These are phyloP conservation scores for Cytospora paraplurivora DNA, from an alignment of 2,329 filamentous ascomycete species.

Conservation along the genomic window DNA sequence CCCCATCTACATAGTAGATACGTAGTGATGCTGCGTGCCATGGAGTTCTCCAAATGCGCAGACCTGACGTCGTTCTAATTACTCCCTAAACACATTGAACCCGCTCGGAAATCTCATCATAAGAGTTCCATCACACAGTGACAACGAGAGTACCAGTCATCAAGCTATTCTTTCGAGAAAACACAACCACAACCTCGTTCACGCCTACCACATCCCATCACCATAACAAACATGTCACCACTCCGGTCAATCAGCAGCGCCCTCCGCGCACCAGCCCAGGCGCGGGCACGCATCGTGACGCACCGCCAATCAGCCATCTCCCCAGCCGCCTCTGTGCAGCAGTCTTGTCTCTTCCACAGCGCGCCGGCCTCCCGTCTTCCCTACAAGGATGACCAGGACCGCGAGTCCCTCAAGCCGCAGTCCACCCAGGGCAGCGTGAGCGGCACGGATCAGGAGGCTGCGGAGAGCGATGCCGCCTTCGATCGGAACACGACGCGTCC, in stretches of 20 bases:
- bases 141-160: neutral
- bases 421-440: slow-evolving; percentile 69
- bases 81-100: too few species aligned
- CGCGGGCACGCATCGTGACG: slow-evolving; percentile 7
- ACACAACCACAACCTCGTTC: neutral
- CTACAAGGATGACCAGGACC: slow-evolving; percentile 58
- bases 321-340: slow-evolving; percentile 29
- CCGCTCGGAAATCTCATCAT: too few species aligned
- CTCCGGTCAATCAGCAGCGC: slow-evolving; percentile 18
- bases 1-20: neutral
- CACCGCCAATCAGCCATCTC: slow-evolving; percentile 16
- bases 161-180: neutral
- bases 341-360: slow-evolving; percentile 36
- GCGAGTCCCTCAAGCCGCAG: slow-evolving; percentile 65
- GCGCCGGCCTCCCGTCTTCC: slow-evolving; percentile 36
- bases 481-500: slow-evolving; percentile 68
- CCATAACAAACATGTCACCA: slow-evolving; percentile 13
- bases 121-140: neutral
- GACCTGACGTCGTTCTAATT: neutral
- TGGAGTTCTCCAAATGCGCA: neutral
- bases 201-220: neutral
- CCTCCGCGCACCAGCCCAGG: slow-evolving; percentile 28
- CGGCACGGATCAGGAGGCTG: slow-evolving; percentile 62
- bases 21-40: neutral
- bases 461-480: slow-evolving; percentile 65